Evolutionary conservation across 139 green algal genomes (phyloP).

Genomic region (Diplosphaera chodatii): DNA sequence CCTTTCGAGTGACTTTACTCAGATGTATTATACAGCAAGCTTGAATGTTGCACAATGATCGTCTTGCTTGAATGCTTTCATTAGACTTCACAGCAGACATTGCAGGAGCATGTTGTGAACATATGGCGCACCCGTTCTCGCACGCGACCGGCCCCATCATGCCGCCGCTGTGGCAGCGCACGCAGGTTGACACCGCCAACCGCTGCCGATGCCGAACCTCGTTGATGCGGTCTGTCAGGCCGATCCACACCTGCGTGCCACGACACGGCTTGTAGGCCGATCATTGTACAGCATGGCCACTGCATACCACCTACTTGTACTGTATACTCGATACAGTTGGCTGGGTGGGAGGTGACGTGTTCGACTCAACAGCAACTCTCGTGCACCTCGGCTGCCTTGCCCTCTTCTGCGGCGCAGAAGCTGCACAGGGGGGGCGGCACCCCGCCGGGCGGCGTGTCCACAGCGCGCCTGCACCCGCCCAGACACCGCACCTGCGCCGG

Average conservation of each 20-base stretch:
- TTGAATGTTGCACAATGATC: too few species aligned
- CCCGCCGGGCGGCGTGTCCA: not conserved
- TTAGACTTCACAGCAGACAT: too few species aligned
- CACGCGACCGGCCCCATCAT: constrained; percentile 43
- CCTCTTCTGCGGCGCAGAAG: constrained; percentile 17
- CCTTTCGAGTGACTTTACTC: too few species aligned
- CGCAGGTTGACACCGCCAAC: constrained; percentile 26
- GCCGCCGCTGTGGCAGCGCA: constrained; percentile 55
- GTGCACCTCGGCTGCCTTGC: constrained; percentile 1
- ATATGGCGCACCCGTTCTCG: constrained; percentile 47
- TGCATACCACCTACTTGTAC: too few species aligned
- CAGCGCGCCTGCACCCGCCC: not conserved
- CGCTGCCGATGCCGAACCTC: constrained; percentile 5
- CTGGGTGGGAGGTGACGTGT: too few species aligned
- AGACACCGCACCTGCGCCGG: not conserved
- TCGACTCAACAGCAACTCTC: too few species aligned
- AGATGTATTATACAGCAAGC: too few species aligned
- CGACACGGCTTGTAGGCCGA: too few species aligned
- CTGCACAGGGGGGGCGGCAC: constrained; percentile 37
- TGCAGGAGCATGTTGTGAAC: too few species aligned
- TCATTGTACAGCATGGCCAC: too few species aligned
- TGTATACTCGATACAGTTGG: too few species aligned
- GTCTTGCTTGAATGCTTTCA: too few species aligned
- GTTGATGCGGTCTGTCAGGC: constrained; percentile 9
- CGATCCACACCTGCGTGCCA: constrained; percentile 18